phyloP scores from a whole-genome alignment of 148 eudicot species.

The Vaccinium macrocarpon region DNA sequence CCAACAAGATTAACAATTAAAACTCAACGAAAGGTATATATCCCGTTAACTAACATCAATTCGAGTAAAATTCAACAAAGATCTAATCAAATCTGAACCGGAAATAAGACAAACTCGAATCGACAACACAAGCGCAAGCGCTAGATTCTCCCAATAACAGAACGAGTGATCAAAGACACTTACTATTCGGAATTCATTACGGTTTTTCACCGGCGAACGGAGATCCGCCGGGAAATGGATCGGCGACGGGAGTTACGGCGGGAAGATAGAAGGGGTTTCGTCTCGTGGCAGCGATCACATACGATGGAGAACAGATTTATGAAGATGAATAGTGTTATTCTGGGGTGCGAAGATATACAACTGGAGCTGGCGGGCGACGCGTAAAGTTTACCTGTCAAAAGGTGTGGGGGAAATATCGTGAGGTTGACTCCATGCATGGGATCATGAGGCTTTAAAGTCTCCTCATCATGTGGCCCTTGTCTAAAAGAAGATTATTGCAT shows the following conservation, averaged over 20 bases:
- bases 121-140: background rate
- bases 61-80: background rate
- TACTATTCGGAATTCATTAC: conserved; percentile 14
- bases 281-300: no score
- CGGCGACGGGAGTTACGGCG: background rate
- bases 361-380: conserved; percentile 2
- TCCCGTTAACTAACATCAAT: background rate
- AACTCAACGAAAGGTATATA: background rate
- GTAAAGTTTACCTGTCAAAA: background rate
- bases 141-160: background rate
- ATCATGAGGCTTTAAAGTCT: background rate
- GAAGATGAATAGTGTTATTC: background rate
- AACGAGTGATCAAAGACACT: background rate
- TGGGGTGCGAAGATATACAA: conserved; percentile 1
- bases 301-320: background rate
- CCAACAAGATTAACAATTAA: background rate
- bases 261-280: background rate
- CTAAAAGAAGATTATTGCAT: background rate
- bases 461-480: background rate
- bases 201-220: background rate
- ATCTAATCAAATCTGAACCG: background rate
- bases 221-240: conserved; percentile 6
- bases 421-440: background rate
- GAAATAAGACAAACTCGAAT: background rate
- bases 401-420: background rate